A percentile compares a stretch with the other conserved stretches of the same genome.
Conservation (phyloP, 2,329 filamentous ascomycete genomes). For the Talaromyces atroroseus region DNA sequence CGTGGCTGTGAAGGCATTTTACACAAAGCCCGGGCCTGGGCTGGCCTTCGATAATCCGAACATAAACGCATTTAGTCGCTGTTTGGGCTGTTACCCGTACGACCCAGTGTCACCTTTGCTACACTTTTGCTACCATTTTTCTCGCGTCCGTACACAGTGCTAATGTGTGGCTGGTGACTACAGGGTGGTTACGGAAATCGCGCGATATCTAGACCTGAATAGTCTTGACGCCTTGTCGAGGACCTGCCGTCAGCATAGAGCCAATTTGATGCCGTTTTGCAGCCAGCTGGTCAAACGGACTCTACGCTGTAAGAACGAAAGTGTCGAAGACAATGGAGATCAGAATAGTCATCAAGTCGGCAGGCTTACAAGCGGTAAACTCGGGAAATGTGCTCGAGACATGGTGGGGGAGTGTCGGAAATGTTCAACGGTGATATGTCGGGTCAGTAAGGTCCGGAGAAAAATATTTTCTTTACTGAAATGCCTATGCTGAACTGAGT, state of each 20-base stretch:
- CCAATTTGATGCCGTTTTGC: constrained; percentile 72
- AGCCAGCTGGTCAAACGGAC: constrained; percentile 67
- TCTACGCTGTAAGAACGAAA: constrained; percentile 68
- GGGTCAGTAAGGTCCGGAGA: constrained; percentile 47
- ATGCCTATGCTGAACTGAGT: constrained; percentile 1
- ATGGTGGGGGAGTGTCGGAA: constrained; percentile 77
- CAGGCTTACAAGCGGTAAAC: constrained; percentile 57
- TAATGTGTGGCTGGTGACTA: constrained; percentile 16
- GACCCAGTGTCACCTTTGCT: constrained; percentile 15
- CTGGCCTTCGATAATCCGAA: constrained; percentile 19
- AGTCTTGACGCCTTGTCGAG: constrained; percentile 76
- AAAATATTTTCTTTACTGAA: background rate
- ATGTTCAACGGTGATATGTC: constrained; percentile 72
- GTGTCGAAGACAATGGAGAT: constrained; percentile 30
- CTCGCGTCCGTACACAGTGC: constrained; percentile 13
- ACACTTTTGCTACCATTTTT: constrained; percentile 13
- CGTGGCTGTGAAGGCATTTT: background rate
- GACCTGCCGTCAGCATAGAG: constrained; percentile 74
- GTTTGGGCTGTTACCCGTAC: constrained; percentile 47
- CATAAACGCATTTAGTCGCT: constrained; percentile 36
- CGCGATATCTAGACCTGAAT: constrained; percentile 76
- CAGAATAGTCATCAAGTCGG: constrained; percentile 26
- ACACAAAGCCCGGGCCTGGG: background rate
- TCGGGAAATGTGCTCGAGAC: constrained; percentile 76
- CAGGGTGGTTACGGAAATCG: constrained; percentile 72